These are phyloP conservation scores for Botrytis tulipae DNA, from an alignment of 2,329 filamentous ascomycete genomes.

Conservation along the genomic window DNA sequence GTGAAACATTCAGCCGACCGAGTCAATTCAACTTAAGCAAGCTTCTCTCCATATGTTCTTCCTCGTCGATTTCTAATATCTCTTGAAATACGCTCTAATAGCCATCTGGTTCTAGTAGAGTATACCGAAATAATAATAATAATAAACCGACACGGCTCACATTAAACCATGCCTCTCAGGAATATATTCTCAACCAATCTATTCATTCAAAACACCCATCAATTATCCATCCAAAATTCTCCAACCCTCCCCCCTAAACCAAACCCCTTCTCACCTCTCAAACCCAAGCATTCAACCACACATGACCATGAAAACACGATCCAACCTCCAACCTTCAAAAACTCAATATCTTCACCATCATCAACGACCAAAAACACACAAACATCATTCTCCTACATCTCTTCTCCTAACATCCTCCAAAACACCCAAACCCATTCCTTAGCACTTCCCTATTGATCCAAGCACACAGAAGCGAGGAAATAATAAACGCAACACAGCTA, in stretches of 20 bases:
- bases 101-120: not conserved
- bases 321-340: not conserved
- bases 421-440: not conserved
- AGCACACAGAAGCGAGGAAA: not conserved
- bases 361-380: not conserved
- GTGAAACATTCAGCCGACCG: too few species aligned
- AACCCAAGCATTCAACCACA: not conserved
- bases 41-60: not conserved
- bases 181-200: not conserved
- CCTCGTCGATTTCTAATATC: rapidly evolving
- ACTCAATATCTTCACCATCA: not conserved
- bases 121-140: not conserved
- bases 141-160: rapidly evolving
- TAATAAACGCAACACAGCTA: not conserved
- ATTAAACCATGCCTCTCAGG: not conserved
- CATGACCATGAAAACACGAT: not conserved
- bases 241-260: not conserved
- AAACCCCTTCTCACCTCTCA: not conserved
- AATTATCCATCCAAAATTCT: not conserved
- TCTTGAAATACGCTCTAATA: not conserved
- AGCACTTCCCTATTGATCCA: not conserved
- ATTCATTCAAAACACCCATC: not conserved
- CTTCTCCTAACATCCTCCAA: not conserved
- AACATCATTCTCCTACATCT: not conserved
- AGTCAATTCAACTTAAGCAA: not conserved